Base-by-base conservation (phyloP, 108 stramenopile species). In the Skeletonema grethae region DNA sequence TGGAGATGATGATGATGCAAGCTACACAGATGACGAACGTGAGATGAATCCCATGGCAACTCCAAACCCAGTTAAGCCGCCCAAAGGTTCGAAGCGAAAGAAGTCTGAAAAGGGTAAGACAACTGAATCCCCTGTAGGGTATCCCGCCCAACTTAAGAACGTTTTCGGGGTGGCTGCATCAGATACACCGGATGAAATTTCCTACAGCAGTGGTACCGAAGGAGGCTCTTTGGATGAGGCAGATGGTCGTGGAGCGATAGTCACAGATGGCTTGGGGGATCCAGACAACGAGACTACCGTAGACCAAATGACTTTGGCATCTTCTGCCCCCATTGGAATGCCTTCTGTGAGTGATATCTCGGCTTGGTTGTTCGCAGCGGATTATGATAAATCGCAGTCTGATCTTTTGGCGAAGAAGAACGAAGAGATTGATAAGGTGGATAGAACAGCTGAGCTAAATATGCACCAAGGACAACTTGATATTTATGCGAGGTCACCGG, bases 391-490 rank as follows among this genome's bases (percentile, higher is more conserved):
- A 0, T 38, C 36, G 36, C 35, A 36, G 35, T 11, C 36, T 11
- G 36, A 38, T 38, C 1, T 34, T 34, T 5, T 7, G 34, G 34
- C 34, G 7, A 34, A 11, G 10, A 38, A 38, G 10, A 43, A 18
- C 16, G 46, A 22, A 53, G 18, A 2, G 20, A 6, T 16, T n/a
- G 50, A 22, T 53, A 24, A 0, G 24, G 6, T 8, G 22, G 43
- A 38, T 48, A 30, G 5, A 24, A 13, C 12, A 24, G 25, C 31
- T n/a, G 55, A 62, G 20, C 11, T 11, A 38, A 15, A 63, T 36
- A 12, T 28, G 15, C 58, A 77, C 38, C 11, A 64, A 8, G 24
- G 67, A 0, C 78, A 79, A 36, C 61, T 60, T 22, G 70, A 79
- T 50, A 56, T 79, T n/a, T 79, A 62, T 24, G 72, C 67, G 35